Conservation (phyloP, 805 yeast genomes). For the Ogataea angusta region DNA sequence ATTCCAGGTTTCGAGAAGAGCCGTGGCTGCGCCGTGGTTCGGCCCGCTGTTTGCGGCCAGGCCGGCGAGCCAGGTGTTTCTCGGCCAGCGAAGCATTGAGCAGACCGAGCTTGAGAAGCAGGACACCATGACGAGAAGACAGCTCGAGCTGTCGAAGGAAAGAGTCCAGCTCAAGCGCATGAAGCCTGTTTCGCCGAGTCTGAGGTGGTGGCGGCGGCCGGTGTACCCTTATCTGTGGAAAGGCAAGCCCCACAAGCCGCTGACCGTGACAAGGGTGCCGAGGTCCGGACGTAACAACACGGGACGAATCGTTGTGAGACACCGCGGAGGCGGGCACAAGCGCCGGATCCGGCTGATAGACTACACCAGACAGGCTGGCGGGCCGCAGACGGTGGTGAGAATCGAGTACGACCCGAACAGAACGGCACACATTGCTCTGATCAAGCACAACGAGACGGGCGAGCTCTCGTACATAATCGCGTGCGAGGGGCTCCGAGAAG, state of each 20-base stretch:
- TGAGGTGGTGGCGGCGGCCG: constrained; percentile 86
- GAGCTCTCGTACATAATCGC: constrained; percentile 80
- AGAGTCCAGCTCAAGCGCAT: constrained; percentile 68
- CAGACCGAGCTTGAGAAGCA: constrained; percentile 75
- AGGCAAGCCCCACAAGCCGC: constrained; percentile 73
- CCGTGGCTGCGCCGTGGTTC: neutral
- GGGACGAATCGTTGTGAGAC: constrained; percentile 88
- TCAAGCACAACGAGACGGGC: constrained; percentile 61
- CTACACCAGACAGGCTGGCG: constrained; percentile 60
- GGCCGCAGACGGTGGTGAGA: constrained; percentile 76
- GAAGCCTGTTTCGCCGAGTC: constrained; percentile 82
- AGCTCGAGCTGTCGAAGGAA: constrained; percentile 68
- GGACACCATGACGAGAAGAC: constrained; percentile 68
- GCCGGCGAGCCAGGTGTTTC: constrained; percentile 2
- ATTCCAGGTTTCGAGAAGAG: neutral
- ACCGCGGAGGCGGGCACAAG: constrained; percentile 96
- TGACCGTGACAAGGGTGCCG: constrained; percentile 69
- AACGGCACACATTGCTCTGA: constrained; percentile 86
- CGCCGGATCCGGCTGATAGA: constrained; percentile 84
- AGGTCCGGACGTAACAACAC: constrained; percentile 87
- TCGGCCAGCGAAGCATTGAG: constrained; percentile 30
- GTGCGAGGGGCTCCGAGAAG: constrained; percentile 87
- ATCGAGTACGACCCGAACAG: constrained; percentile 96
- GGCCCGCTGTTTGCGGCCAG: neutral
- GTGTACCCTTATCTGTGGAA: constrained; percentile 82